Conservation (phyloP, 352 stramenopile genomes). For the Hyaloperonospora brassicae region DNA sequence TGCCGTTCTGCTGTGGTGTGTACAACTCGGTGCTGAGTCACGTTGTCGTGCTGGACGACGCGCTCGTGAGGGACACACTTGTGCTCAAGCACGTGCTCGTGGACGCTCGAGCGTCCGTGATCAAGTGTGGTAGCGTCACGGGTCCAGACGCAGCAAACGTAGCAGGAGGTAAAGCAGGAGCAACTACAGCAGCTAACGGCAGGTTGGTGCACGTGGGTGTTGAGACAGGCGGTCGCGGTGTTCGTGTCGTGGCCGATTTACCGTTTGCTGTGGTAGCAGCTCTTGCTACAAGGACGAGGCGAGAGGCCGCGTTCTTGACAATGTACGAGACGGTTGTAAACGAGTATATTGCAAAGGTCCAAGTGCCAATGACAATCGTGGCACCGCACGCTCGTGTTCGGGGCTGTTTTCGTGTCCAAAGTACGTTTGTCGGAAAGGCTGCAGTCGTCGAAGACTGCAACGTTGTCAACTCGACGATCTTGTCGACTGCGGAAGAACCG, state of each 20-base stretch:
- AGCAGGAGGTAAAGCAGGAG: neutral
- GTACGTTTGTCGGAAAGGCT: conserved; percentile 53
- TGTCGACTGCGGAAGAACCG: conserved; percentile 49
- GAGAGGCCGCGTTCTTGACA: conserved; percentile 31
- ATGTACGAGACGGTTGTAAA: conserved; percentile 47
- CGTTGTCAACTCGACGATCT: conserved; percentile 48
- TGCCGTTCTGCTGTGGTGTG: conserved; percentile 48
- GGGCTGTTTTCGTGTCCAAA: conserved; percentile 52
- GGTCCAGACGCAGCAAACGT: conserved; percentile 9
- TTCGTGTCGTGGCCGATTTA: conserved; percentile 65
- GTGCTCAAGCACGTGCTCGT: conserved; percentile 47
- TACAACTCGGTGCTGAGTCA: conserved; percentile 65
- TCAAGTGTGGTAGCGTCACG: conserved; percentile 60
- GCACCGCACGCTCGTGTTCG: conserved; percentile 39
- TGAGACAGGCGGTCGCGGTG: conserved; percentile 67
- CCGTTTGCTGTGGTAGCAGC: conserved; percentile 47
- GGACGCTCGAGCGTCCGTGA: conserved; percentile 37
- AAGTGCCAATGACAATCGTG: conserved; percentile 47
- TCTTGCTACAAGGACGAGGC: conserved; percentile 31
- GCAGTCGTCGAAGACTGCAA: conserved; percentile 57
- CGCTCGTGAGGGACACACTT: conserved; percentile 63
- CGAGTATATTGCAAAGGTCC: conserved; percentile 38
- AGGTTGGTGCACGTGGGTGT: conserved; percentile 65
- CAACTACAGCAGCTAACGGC: conserved; percentile 44
- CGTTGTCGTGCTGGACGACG: conserved; percentile 57